phyloP scores from a whole-genome alignment of 176 grass and related monocot genomes.

The Melocanna baccifera region DNA sequence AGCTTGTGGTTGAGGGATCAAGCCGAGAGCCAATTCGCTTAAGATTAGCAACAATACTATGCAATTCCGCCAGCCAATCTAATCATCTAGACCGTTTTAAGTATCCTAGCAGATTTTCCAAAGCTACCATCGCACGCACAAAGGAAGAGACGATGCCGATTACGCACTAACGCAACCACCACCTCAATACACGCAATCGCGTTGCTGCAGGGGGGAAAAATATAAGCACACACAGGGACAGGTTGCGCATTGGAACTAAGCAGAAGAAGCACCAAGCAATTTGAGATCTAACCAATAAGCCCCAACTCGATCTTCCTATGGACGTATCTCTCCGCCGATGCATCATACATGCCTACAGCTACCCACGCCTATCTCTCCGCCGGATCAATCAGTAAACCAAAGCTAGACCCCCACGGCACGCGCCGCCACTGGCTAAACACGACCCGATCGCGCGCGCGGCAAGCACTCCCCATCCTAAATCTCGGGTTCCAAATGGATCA shows the following conservation, averaged over 20 bases:
- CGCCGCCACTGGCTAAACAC: not conserved
- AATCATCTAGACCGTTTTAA: not conserved
- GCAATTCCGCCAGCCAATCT: not conserved
- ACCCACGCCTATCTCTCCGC: not conserved
- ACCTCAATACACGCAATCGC: not conserved
- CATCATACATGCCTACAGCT: not conserved
- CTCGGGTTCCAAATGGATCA: not conserved
- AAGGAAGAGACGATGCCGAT: not conserved
- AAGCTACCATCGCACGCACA: not conserved
- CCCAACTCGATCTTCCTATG: not conserved
- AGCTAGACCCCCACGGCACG: not conserved
- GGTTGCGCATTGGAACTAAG: not conserved
- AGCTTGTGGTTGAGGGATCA: not conserved
- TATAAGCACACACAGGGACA: not conserved
- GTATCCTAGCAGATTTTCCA: not conserved
- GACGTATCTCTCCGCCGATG: not conserved
- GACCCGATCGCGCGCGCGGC: conserved; percentile 8
- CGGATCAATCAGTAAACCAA: conserved; percentile 20
- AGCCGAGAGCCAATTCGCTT: not conserved
- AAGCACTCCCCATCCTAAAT: not conserved
- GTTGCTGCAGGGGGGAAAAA: not conserved
- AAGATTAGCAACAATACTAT: not conserved
- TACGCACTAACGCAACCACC: not conserved
- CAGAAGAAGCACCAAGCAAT: not conserved
- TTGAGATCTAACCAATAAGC: conserved; percentile 17